phyloP scores from a whole-genome alignment of 2,329 filamentous ascomycete species.

The Beauveria pseudobassiana region DNA sequence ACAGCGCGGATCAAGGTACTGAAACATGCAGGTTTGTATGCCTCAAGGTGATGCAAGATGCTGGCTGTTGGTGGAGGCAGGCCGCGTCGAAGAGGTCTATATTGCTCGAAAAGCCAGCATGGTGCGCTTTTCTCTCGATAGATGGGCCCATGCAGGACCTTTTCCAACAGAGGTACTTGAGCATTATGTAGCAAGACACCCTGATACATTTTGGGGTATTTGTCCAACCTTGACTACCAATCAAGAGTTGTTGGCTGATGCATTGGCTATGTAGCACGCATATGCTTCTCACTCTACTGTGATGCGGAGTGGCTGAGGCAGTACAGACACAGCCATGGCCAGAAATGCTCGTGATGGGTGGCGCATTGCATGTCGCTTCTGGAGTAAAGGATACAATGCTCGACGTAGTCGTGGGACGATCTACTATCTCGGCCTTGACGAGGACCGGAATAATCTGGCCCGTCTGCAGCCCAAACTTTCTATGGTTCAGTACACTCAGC shows the following conservation, averaged over 20 bases:
- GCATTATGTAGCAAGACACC: background rate
- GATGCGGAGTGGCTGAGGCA: background rate
- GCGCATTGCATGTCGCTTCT: conserved; percentile 11
- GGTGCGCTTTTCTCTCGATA: too few relatives aligned
- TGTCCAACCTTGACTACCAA: background rate
- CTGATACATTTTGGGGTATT: background rate
- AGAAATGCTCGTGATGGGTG: conserved; percentile 4
- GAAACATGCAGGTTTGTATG: too few relatives aligned
- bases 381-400: conserved; percentile 7
- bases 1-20: too few relatives aligned
- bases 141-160: too few relatives aligned
- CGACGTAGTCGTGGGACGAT: background rate
- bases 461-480: conserved; percentile 54
- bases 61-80: too few relatives aligned
- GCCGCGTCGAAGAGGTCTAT: too few relatives aligned
- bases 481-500: conserved; percentile 51
- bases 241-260: background rate
- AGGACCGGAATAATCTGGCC: conserved; percentile 62
- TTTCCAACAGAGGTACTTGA: too few relatives aligned
- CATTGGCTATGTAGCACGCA: background rate
- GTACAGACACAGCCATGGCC: conserved; percentile 10
- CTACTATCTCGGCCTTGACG: conserved; percentile 27
- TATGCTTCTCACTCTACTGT: background rate
- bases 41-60: too few relatives aligned
- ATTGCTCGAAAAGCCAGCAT: too few relatives aligned